Base-by-base conservation (phyloP, 1,284 basidiomycete genomes). In the Neonothopanus nambi region DNA sequence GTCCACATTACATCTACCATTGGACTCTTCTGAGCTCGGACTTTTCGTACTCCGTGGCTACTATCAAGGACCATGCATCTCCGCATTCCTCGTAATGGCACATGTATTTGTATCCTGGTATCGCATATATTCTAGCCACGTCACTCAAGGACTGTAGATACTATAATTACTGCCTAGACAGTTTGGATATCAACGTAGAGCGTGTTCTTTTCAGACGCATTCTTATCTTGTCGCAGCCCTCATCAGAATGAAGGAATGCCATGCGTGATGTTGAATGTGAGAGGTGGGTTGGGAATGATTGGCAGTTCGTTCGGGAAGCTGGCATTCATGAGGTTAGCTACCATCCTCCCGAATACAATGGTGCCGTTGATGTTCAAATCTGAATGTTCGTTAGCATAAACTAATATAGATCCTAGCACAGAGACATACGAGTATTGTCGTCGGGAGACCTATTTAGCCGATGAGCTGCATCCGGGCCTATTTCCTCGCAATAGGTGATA, bases 381-480 rank as follows among this genome's bases (percentile, higher is more conserved):
- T 47, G 21, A 23, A 23, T 11, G 3, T 21, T 42, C 21, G 13
- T 33, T 13, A 33, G 30, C 30, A 13, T 9, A 33, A 5, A 3
- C 8, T 33, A 9, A 33, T 40, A 23, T 21, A 23, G 13, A n/a
- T 42, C 40, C 40, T 18, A 15, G 26, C 15, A 17, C 20, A 23
- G 42, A 33, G 26, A 60, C 64, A 51, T 57, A 73, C 71, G 75
- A 20, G 73, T 76, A 49, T 71, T 67, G 55, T 76, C 74, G 39
- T 67, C 67, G 9, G 69, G 69, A 8, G 65, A 57, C 51, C 73
- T 67, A 55, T 77, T 77, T 40, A 78, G 63, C 11, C 67, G 60
- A 58, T 76, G 73, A 15, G 74, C 66, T 8, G 73, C 70, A 48
- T 72, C 67, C 5, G 70, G 68, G 6, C 76, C 76, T 43, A 77